A percentile compares a stretch with the other conserved stretches of the same genome.
Evolutionary conservation across 495 filamentous ascomycete genomes (phyloP).

Genomic region (Penicillium roqueforti): DNA sequence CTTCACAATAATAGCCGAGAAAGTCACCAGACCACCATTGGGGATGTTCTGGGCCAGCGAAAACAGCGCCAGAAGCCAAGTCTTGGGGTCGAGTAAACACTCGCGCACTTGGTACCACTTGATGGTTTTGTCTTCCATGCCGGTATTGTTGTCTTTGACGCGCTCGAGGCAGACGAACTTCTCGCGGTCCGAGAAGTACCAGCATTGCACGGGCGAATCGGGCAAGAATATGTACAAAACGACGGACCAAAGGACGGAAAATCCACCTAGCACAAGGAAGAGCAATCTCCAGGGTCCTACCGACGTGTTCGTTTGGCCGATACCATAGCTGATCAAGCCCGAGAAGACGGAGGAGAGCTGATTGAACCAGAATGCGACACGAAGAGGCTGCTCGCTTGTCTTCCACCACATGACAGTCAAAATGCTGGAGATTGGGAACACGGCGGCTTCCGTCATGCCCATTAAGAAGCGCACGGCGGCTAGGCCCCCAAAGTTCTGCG

Average conservation of each 20-base stretch:
- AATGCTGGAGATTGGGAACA: conserved; percentile 47
- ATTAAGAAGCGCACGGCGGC: conserved; percentile 40
- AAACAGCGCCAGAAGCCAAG: conserved; percentile 27
- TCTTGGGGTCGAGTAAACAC: conserved; percentile 43
- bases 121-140: conserved; percentile 46
- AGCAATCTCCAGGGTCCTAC: conserved; percentile 15
- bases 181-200: conserved; percentile 40
- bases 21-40: conserved; percentile 35
- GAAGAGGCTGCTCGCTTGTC: conserved; percentile 43
- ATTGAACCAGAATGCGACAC: conserved; percentile 50
- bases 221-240: conserved; percentile 44
- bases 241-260: conserved; percentile 36
- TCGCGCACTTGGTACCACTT: conserved; percentile 51
- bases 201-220: conserved; percentile 47
- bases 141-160: conserved; percentile 51
- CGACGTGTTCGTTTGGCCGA: conserved; percentile 10
- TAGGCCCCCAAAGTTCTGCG: conserved; percentile 19
- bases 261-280: conserved; percentile 23
- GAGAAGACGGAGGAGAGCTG: conserved; percentile 21
- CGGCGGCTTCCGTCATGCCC: conserved; percentile 47
- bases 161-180: conserved; percentile 49
- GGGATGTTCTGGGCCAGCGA: conserved; percentile 25
- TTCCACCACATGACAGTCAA: conserved; percentile 51
- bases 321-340: conserved; percentile 13
- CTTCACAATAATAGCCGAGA: conserved; percentile 35